These are phyloP conservation scores for Plenodomus lindquistii DNA, from an alignment of 2,329 filamentous ascomycete genomes.

Conservation along the genomic window DNA sequence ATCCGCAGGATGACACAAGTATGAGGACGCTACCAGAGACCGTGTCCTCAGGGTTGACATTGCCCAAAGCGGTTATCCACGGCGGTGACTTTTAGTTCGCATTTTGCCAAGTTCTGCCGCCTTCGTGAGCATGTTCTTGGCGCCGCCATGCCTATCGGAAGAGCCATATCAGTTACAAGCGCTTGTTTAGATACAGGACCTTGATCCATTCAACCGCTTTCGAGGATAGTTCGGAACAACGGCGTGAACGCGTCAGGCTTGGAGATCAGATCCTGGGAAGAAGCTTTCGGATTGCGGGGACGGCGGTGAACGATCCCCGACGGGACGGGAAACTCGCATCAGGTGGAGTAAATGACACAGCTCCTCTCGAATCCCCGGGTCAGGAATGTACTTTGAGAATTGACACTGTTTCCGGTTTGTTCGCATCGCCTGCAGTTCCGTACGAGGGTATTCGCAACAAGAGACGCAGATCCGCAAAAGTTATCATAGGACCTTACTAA, in stretches of 20 bases:
- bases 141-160: constrained; percentile 20
- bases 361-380: constrained; percentile 1
- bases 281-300: constrained; percentile 21
- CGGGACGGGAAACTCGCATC: constrained; percentile 20
- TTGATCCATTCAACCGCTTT: constrained; percentile 14
- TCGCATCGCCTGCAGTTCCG: not conserved
- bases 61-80: constrained; percentile 38
- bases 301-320: constrained; percentile 16
- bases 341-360: constrained; percentile 11
- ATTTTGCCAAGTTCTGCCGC: constrained; percentile 32
- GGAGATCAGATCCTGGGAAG: constrained; percentile 8
- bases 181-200: constrained; percentile 22
- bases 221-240: constrained; percentile 23
- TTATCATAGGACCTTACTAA: constrained; percentile 7
- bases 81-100: constrained; percentile 13
- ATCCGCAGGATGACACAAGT: constrained; percentile 31
- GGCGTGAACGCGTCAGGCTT: constrained; percentile 8
- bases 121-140: constrained; percentile 10
- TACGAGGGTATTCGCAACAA: constrained; percentile 1
- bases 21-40: constrained; percentile 18
- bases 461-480: constrained; percentile 19
- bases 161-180: constrained; percentile 9
- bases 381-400: not conserved
- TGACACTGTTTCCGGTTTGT: not conserved
- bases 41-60: constrained; percentile 27